Evolutionary conservation across 2,329 filamentous ascomycete genomes (phyloP), one percentile per base, ranked within the genome.

Genomic region (Colletotrichum sidae): DNA sequence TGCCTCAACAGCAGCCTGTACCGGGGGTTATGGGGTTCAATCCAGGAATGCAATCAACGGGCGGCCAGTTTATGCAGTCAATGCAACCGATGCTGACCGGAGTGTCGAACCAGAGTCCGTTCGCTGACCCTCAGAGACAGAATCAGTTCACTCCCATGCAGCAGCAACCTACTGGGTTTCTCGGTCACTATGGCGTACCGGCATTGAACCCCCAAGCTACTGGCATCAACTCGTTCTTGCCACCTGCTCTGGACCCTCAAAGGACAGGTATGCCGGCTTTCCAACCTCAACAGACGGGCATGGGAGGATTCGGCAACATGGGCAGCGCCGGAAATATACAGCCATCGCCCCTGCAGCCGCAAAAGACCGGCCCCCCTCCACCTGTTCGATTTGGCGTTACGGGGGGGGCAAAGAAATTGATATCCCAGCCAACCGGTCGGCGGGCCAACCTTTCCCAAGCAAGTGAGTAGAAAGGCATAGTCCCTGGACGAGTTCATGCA

Each of bases 361-460:
- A 85, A 68, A 79, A 82, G 70, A 88, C 82, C 42, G 84, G 83
- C 1, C 96, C 96, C 7, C 84, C 95, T 17, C 96, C 96, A 50
- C 89, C 93, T 33, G 90, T 99, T 15, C 88, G 93, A 65, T 99
- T 99, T 76, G 96, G 96, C 44, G 90, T 97, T 41, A 85, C 87
- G 62, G 82, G 84, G 35, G 88, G 89, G 53, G 82, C 88, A 37
- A 93, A 94, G 79, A 96, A 92, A 77, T 80, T 98, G 72, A 85
- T 87, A 67, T 89, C 94, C 37, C 96, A 98, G 81, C 86, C 93
- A 35, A 99, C 96, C 7, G 96, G 96, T 69, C 85, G 92, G 72
- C 89, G 92, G 82, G 96, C 96, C 61, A 97, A 98, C 77, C 85
- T 99, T 70, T 86, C 92, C 56, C 92, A 96, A 88, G 96, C 96